phyloP scores from a whole-genome alignment of 208 protist species.

The Entamoeba moshkovskii region DNA sequence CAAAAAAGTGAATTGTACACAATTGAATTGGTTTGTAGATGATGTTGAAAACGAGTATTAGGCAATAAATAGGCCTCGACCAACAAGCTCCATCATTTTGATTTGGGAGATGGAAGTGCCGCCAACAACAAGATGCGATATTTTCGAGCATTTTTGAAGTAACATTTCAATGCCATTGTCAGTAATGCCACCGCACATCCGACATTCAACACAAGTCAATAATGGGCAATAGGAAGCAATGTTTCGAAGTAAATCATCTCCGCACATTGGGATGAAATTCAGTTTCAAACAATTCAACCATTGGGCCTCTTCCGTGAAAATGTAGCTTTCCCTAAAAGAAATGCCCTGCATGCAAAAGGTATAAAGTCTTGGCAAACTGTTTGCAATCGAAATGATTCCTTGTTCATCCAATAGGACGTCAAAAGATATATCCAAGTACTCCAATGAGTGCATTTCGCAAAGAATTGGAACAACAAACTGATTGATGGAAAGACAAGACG shows the following conservation, averaged over 20 bases:
- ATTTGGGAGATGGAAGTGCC: neutral
- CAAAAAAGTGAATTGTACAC: too few relatives aligned
- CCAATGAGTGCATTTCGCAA: neutral
- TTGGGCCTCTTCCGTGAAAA: neutral
- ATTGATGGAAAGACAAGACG: neutral
- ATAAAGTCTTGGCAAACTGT: neutral
- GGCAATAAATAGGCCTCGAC: neutral
- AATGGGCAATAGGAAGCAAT: neutral
- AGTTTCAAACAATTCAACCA: neutral
- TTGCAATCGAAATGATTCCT: neutral
- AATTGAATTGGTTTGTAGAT: too few relatives aligned
- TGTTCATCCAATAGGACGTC: neutral
- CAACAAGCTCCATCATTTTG: neutral
- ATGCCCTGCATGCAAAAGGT: neutral
- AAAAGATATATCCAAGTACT: neutral
- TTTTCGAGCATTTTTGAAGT: neutral
- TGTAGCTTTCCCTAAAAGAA: neutral
- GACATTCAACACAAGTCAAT: neutral
- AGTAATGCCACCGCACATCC: neutral
- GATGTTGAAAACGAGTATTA: too few relatives aligned
- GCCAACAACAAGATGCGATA: neutral
- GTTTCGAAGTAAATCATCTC: neutral
- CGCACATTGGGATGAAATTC: neutral
- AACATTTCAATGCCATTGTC: neutral
- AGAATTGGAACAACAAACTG: neutral